These are phyloP conservation scores for Daldinia sp. DNA, from an alignment of 2,329 filamentous ascomycete genomes.

Conservation along the genomic window DNA sequence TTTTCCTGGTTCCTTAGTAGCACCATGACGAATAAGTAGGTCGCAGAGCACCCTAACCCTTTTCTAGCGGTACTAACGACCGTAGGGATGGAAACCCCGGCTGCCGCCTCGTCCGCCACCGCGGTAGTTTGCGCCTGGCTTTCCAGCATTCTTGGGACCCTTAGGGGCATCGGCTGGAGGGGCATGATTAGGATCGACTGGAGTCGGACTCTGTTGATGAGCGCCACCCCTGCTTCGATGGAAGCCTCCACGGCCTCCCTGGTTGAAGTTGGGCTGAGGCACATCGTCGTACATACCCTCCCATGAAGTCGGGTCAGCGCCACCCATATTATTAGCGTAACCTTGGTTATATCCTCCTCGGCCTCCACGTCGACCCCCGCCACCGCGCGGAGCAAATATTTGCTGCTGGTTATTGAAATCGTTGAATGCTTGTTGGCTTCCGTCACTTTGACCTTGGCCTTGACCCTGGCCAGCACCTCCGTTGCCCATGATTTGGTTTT, in stretches of 20 bases:
- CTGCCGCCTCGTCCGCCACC: conserved; percentile 82
- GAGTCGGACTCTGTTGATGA: conserved; percentile 50
- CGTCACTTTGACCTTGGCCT: conserved; percentile 48
- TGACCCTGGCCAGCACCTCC: conserved; percentile 47
- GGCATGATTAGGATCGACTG: conserved; percentile 62
- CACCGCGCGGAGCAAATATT: conserved; percentile 43
- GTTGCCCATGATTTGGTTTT: conserved; percentile 49
- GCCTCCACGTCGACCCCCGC: conserved; percentile 44
- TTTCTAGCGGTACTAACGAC: conserved; percentile 37
- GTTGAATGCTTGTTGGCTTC: conserved; percentile 41
- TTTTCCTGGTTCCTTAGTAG: conserved; percentile 3
- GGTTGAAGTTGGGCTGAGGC: conserved; percentile 76
- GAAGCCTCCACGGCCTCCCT: conserved; percentile 54
- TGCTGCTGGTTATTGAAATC: conserved; percentile 43
- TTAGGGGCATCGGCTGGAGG: conserved; percentile 88
- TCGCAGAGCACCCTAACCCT: neutral
- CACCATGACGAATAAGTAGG: neutral
- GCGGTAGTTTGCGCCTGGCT: conserved; percentile 90
- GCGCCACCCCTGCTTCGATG: conserved; percentile 49
- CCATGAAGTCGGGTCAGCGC: conserved; percentile 82
- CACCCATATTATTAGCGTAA: conserved; percentile 50
- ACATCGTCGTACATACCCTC: conserved; percentile 99
- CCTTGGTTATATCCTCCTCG: conserved; percentile 50
- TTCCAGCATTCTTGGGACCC: conserved; percentile 93
- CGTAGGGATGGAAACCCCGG: conserved; percentile 83